Base-by-base conservation (phyloP, 306 rosid species). In the Castanospermum australe region DNA sequence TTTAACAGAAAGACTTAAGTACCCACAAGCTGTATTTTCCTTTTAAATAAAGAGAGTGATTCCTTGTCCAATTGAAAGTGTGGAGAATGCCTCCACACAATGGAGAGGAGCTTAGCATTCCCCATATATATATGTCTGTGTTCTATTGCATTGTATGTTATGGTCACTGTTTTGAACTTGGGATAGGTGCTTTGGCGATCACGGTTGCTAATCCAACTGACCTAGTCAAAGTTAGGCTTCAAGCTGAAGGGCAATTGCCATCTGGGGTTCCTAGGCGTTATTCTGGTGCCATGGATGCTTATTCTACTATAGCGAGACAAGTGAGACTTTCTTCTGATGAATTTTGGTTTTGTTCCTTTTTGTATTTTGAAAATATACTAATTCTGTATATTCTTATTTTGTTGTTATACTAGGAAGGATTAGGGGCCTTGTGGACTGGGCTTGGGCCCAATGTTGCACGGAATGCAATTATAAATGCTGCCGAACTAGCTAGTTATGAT, bases 401-500 rank as follows among this genome's bases (percentile, higher is more conserved):
- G 56, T 81, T 50, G 33, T 22, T 69, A 60, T 65, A 74, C 38
- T 82, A 95, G 99, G 99, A 95, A 93, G 98, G 99, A 61, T 41
- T 93, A 55, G 85, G 75, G 68, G 96, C 97, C 18, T 88, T 95
- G 71, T 95, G 99, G 99, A 95, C 99, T 80, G 98, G 99, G 54
- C 87, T 93, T 66, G 99, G 97, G 69, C 97, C 99, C 35, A 95
- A 95, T 81, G 55, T 93, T 56, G 91, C 98, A 59, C 83, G 97
- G 63, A 95, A 95, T 87, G 97, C 98, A 71, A 91, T 89, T 60
- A 82, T 95, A 79, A 95, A 93, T 85, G 99, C 99, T 67, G 99
- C 99, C 50, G 98, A 95, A 76, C 89, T 95, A 77, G 98, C 99
- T 73, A 95, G 99, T 85, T 95, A 95, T 85, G 99, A 95, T 84